phyloP scores from a whole-genome alignment of 805 yeast genomes.

The Pichia thaimueangensis region DNA sequence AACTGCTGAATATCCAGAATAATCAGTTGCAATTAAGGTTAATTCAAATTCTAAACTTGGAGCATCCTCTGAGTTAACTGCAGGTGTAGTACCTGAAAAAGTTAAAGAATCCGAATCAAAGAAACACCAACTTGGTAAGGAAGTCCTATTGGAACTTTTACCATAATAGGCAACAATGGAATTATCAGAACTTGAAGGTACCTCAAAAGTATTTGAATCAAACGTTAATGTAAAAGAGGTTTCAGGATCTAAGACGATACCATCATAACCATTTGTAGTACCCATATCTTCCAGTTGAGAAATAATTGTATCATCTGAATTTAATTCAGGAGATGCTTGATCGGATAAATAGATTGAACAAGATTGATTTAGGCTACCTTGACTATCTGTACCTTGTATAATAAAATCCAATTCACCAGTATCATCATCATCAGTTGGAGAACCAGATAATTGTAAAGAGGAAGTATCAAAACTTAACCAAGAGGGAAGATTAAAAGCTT shows the following conservation, averaged over 20 bases:
- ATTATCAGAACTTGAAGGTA: constrained; percentile 37
- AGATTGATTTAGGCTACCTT: constrained; percentile 43
- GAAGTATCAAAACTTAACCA: constrained; percentile 73
- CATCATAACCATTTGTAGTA: constrained; percentile 66
- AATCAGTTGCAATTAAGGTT: constrained; percentile 73
- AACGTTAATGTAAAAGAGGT: constrained; percentile 60
- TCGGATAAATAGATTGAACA: constrained; percentile 50
- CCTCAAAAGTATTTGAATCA: constrained; percentile 50
- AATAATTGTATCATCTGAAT: constrained; percentile 36
- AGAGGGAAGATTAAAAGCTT: constrained; percentile 53
- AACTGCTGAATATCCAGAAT: constrained; percentile 65
- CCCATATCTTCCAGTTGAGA: constrained; percentile 59
- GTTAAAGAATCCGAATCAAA: constrained; percentile 59
- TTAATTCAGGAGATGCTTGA: constrained; percentile 47
- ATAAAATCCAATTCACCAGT: constrained; percentile 44
- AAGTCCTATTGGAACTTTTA: constrained; percentile 70
- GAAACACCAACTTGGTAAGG: constrained; percentile 84
- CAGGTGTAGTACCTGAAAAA: constrained; percentile 84
- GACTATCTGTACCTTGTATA: constrained; percentile 57
- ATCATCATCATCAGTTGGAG: constrained; percentile 35
- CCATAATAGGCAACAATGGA: constrained; percentile 69
- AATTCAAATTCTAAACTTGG: constrained; percentile 72
- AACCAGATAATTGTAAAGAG: constrained; percentile 62
- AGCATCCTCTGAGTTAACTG: constrained; percentile 78
- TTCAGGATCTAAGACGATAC: constrained; percentile 69